Conservation (phyloP, 1,284 basidiomycete species). For the Thelephora terrestris region DNA sequence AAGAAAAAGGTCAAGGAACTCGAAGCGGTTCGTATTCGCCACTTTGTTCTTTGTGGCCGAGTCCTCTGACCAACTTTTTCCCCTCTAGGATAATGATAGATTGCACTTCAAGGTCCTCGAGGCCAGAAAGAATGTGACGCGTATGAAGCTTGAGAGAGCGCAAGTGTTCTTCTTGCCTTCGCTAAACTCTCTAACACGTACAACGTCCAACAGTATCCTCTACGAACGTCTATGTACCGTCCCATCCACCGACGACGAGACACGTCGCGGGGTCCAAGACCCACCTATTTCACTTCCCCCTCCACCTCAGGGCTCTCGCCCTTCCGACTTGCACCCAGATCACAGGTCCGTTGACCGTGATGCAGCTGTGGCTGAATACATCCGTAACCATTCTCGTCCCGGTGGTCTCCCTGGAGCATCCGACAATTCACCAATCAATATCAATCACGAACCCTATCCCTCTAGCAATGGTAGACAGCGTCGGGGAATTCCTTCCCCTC, state of each 20-base stretch:
- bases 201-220: constrained; percentile 41
- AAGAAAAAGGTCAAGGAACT: constrained; percentile 86
- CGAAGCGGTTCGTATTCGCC: constrained; percentile 49
- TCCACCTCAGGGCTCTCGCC: constrained; percentile 13
- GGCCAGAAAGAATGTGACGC: constrained; percentile 78
- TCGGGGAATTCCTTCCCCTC: constrained; percentile 26
- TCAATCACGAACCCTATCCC: constrained; percentile 33
- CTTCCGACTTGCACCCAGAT: constrained; percentile 23
- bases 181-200: constrained; percentile 2
- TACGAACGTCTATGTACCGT: constrained; percentile 64
- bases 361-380: constrained; percentile 33
- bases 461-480: constrained; percentile 34
- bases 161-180: constrained; percentile 32
- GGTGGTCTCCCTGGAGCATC: background rate
- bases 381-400: constrained; percentile 28
- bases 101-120: constrained; percentile 73
- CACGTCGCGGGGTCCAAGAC: constrained; percentile 16
- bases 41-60: constrained; percentile 3
- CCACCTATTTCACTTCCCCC: constrained; percentile 10
- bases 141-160: constrained; percentile 86
- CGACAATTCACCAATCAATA: constrained; percentile 29
- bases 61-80: constrained; percentile 2
- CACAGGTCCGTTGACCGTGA: constrained; percentile 28
- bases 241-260: constrained; percentile 41
- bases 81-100: constrained; percentile 74